Base-by-base conservation (phyloP, 2,329 filamentous ascomycete species). In the Trichoderma pleuroti region DNA sequence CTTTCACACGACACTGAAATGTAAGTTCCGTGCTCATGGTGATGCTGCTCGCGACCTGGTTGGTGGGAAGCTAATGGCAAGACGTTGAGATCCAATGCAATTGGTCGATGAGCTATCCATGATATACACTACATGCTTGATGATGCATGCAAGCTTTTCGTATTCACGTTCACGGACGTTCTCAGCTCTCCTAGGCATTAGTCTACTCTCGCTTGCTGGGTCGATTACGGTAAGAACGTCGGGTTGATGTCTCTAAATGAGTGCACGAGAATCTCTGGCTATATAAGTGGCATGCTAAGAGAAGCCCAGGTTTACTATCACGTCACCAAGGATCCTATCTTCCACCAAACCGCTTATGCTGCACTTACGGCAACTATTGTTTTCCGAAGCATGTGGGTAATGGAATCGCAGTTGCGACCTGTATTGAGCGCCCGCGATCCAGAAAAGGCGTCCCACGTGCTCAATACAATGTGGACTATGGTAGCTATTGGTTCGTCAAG, bases 301-400 rank as follows among this genome's bases (percentile, higher is more conserved):
- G 32, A 26, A 42, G 60, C 10, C 7, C 34, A 85, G 83, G 76
- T 79, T 4, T 83, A 83, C 80, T 97, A 97, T 80, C 92, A 94
- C 77, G 89, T 92, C 73, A 88, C 94, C 18, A 93, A 94, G 77
- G 90, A 97, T 74, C 93, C 93, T 0, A 84, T 88, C 1, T 97
- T 97, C 79, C 93, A 97, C 81, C 93, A 97, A 78, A 90, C 89
- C 72, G 91, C 91, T 5, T 97, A 94, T 75, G 92, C 90, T 2
- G 77, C 91, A 4, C 82, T 97, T 56, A 96, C 93, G 0, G 85
- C 86, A 6, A 84, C 90, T 54, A 88, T 95, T 26, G 85, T 96
- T 28, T 83, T 92, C 67, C 89, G 92, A 39, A 91, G 90, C 75
- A 90, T 94, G 84, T 93, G 89, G 78, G 88, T 92, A 30, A 95